Evolutionary conservation across 257 asterid genomes (phyloP), one percentile per base, ranked within the genome.

Genomic region (Cynanchum wilfordii): DNA sequence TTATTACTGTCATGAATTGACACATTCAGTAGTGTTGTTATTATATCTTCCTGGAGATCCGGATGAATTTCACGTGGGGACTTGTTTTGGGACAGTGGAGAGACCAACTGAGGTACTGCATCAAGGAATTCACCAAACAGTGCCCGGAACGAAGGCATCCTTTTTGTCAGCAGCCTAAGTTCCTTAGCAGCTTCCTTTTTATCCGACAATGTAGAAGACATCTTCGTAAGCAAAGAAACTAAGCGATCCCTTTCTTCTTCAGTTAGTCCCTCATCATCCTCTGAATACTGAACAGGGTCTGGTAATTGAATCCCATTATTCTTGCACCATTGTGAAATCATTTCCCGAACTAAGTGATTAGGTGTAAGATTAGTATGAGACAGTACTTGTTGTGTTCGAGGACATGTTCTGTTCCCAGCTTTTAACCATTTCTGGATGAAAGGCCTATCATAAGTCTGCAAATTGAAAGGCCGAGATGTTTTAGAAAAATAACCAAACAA

Each of bases 1-100:
- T 92, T 95, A 75, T 95, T 95, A 55, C 50, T 87, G 78, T 95
- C 99, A 47, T 92, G 96, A 72, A 95, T 92, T 30, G 99, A 92
- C 0, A 92, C 84, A 63, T 95, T 95, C 76, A 92, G 58, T 55
- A 95, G 84, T 0, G 98, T 89, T 0, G 99, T 90, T 76, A 95
- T 85, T 60, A 95, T 54, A 62, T 95, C 99, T 77, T 95, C 99
- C 68, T 88, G 98, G 67, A 95, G 90, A 40, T 81, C 90, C 4
- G 83, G 84, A 27, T 80, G 85, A 51, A 71, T 56, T 40, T 75
- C 76, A n/a, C 29, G 75, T 4, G n/a, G 66, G 25, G 75, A 22
- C 36, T 79, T 73, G 57, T 70, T 77, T 11, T 70, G 85, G 30
- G 87, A 80, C 25, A 95, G 89, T 0, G 98, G 97, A 29, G 77